Conservation (phyloP, 2,329 filamentous ascomycete species). For the Ascochyta viciae-villosae region DNA sequence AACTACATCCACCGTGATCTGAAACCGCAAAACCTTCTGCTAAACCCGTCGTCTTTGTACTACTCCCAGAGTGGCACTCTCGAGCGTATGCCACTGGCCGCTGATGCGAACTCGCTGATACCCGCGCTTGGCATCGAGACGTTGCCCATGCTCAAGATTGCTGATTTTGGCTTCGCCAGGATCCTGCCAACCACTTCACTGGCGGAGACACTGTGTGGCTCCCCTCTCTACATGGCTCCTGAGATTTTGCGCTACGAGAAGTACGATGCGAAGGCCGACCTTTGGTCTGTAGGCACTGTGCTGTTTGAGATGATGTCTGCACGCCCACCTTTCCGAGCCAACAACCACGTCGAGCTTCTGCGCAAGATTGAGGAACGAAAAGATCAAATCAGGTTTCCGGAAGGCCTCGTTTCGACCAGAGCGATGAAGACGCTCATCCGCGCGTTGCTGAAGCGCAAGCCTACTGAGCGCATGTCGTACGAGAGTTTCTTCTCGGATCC, state of each 20-base stretch:
- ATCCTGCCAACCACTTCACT: slow-evolving; percentile 89
- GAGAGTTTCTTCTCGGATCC: slow-evolving; percentile 81
- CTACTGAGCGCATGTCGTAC: slow-evolving; percentile 84
- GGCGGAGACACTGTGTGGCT: slow-evolving; percentile 95
- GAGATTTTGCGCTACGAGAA: slow-evolving; percentile 97
- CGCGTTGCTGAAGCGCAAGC: slow-evolving; percentile 81
- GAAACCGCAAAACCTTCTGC: slow-evolving; percentile 93
- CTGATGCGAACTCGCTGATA: slow-evolving; percentile 79
- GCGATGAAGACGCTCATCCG: slow-evolving; percentile 84
- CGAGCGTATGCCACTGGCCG: slow-evolving; percentile 74
- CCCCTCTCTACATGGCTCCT: slow-evolving; percentile 97
- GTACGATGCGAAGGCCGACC: slow-evolving; percentile 94
- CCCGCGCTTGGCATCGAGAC: slow-evolving; percentile 82
- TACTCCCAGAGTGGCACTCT: slow-evolving; percentile 61
- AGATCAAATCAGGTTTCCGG: slow-evolving; percentile 83
- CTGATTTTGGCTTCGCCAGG: slow-evolving; percentile 97
- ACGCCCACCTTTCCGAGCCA: slow-evolving; percentile 86
- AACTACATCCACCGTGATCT: slow-evolving; percentile 96
- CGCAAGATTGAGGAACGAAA: slow-evolving; percentile 89
- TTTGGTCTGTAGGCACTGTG: slow-evolving; percentile 98
- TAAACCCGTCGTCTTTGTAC: slow-evolving; percentile 79
- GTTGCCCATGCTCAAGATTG: slow-evolving; percentile 94
- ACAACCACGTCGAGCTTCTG: slow-evolving; percentile 92
- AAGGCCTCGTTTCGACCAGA: slow-evolving; percentile 72
- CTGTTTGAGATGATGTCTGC: slow-evolving; percentile 94